A percentile compares a stretch with the other conserved stretches of the same genome.
phyloP scores from a whole-genome alignment of 257 asterid species.

The Fraxinus pennsylvanica region DNA sequence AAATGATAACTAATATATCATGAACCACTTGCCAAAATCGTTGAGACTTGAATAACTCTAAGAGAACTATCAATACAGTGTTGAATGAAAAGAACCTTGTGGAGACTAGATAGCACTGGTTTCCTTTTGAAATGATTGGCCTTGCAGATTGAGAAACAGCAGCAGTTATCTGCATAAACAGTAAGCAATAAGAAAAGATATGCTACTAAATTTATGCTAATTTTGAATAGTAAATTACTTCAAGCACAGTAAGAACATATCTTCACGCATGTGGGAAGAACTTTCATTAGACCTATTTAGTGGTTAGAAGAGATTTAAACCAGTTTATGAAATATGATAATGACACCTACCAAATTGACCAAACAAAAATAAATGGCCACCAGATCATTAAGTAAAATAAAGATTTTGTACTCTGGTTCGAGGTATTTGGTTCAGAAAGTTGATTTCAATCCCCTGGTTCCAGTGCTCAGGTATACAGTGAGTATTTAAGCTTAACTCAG shows the following conservation, averaged over 20 bases:
- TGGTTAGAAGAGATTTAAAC: slow-evolving; percentile 5
- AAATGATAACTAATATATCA: slow-evolving; percentile 1
- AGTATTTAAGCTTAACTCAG: background rate
- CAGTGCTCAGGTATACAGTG: background rate
- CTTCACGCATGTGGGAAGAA: background rate
- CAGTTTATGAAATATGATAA: background rate
- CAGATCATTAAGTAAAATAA: background rate
- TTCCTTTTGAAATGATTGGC: slow-evolving; percentile 53
- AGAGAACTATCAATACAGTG: background rate
- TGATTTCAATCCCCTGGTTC: background rate
- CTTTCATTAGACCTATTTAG: background rate
- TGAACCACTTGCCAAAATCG: background rate
- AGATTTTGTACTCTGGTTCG: background rate
- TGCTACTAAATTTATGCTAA: slow-evolving; percentile 6
- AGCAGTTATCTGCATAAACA: slow-evolving; percentile 59
- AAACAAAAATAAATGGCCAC: background rate
- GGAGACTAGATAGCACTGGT: slow-evolving; percentile 62
- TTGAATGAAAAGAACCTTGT: slow-evolving; percentile 43
- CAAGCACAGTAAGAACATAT: background rate
- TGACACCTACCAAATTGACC: background rate
- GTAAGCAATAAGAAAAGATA: slow-evolving; percentile 14
- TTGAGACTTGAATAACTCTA: background rate
- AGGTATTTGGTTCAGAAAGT: background rate
- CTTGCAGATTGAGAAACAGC: slow-evolving; percentile 58
- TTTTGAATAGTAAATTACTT: background rate